Evolutionary conservation across 2,329 filamentous ascomycete species (phyloP), one percentile per base, ranked within the genome.

Genomic region (Tolypocladium tropicale): DNA sequence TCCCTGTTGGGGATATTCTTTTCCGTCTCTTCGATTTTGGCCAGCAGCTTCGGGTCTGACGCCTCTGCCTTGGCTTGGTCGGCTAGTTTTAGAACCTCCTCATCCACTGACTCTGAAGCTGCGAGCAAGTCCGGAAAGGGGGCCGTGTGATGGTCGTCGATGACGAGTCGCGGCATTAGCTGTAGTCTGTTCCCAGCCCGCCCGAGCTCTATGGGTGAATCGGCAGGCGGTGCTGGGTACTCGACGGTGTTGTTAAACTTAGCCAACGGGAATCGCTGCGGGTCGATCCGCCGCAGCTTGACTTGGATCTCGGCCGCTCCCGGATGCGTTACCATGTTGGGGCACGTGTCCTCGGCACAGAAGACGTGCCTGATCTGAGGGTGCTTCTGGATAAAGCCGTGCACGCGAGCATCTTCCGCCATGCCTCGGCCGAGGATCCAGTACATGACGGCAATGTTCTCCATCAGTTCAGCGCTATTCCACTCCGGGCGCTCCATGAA

Each of bases 401-500:
- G 78, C 21, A 99, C 70, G 25, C 76, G 77, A 12, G 78, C 65
- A 67, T 94, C 80, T 4, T 78, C 74, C 7, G 79, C 75, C 16
- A 97, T 77, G 3, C 80, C 84, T 5, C 79, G 77, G 0, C 89
- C 90, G 30, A 96, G 78, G 28, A 90, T 84, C 93, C 94, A 99
- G 62, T 94, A 81, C 52, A 95, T 81, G 43, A 79, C 79, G 50
- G 79, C 74, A 50, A 96, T 70, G 52, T 85, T 81, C 7, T 76
- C 75, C 77, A 90, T 89, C 36, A 95, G 74, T 33, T 81, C 74
- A 12, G 75, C 64, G 39, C 81, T 80, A 21, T 77, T 74, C 84
- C 89, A 92, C 68, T 96, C 93, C 3, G 84, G 78, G 34, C 90
- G 81, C 37, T 76, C 74, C 48, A 95, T 64, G 54, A 96, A 78